Percentiles rank a stretch among this genome's conserved stretches.
phyloP scores from a whole-genome alignment of 768 basidiomycete species.

The Artomyces pyxidatus region DNA sequence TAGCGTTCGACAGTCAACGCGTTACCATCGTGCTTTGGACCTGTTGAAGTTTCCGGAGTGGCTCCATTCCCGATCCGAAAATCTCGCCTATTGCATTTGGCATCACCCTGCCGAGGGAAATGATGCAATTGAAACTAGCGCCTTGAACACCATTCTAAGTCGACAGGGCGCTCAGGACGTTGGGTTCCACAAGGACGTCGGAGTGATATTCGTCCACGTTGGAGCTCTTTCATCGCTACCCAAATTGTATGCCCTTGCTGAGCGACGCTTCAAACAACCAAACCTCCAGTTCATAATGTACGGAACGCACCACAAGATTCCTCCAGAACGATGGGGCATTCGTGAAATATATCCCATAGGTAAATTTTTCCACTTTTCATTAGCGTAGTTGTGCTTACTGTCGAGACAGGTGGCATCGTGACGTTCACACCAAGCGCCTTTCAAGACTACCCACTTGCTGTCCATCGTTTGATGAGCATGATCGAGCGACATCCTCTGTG shows the following conservation, averaged over 20 bases:
- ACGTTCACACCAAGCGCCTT: constrained; percentile 64
- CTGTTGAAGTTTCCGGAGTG: constrained; percentile 5
- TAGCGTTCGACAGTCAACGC: too few species aligned
- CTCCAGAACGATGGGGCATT: constrained; percentile 50
- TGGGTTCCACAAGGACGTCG: constrained; percentile 25
- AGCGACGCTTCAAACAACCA: constrained; percentile 35
- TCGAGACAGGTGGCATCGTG: constrained; percentile 53
- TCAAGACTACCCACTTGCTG: constrained; percentile 40
- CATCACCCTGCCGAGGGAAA: constrained; percentile 10
- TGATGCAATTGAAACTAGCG: constrained; percentile 2
- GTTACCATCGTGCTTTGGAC: too few species aligned
- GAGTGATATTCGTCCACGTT: constrained; percentile 61
- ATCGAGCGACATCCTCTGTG: constrained; percentile 57
- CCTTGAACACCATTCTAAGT: constrained; percentile 6
- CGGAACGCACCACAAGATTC: constrained; percentile 50
- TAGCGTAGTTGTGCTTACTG: not conserved
- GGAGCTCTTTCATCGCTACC: constrained; percentile 43
- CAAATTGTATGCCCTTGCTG: constrained; percentile 39
- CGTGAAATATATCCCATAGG: constrained; percentile 63
- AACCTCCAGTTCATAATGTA: constrained; percentile 58
- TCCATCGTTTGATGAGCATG: constrained; percentile 40
- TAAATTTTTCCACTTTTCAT: constrained; percentile 23
- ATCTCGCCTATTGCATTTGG: constrained; percentile 10
- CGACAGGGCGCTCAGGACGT: constrained; percentile 7
- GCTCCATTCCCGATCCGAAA: constrained; percentile 3